A percentile compares a stretch with the other conserved stretches of the same genome.
These are phyloP conservation scores for Pseudogymnoascus sp. DNA, from an alignment of 2,329 filamentous ascomycete species.

Conservation along the genomic window DNA sequence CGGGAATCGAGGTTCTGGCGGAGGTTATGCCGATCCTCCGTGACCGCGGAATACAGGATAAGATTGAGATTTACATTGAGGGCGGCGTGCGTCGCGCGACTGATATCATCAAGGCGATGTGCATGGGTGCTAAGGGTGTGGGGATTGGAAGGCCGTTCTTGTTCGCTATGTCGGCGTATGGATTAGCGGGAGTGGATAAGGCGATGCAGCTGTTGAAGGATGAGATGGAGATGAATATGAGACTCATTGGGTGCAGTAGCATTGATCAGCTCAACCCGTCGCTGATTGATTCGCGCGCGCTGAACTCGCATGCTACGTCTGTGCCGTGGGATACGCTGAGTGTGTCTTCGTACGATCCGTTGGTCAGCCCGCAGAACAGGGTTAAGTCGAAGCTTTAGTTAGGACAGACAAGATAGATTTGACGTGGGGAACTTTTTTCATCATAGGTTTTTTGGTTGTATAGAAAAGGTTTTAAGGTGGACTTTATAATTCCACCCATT, in stretches of 20 bases:
- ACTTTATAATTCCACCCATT: background rate
- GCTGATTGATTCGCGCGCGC: constrained; percentile 69
- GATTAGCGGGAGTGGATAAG: constrained; percentile 75
- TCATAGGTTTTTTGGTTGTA: background rate
- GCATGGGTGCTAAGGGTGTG: constrained; percentile 83
- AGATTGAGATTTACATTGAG: constrained; percentile 84
- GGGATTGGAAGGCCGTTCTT: constrained; percentile 93
- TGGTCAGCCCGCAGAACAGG: constrained; percentile 41
- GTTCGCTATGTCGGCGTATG: constrained; percentile 93
- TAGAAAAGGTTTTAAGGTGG: background rate
- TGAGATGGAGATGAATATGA: constrained; percentile 99
- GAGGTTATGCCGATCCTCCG: constrained; percentile 88
- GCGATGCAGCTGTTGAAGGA: constrained; percentile 92
- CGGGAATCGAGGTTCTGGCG: constrained; percentile 81
- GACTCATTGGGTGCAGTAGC: constrained; percentile 72
- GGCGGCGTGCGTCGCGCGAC: constrained; percentile 85
- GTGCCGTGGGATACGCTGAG: constrained; percentile 56
- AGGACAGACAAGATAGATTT: background rate
- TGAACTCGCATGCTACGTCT: constrained; percentile 52
- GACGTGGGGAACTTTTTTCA: background rate
- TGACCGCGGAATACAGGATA: constrained; percentile 63
- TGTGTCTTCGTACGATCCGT: constrained; percentile 36
- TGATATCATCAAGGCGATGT: constrained; percentile 92
- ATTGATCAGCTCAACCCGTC: constrained; percentile 74
- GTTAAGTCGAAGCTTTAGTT: constrained; percentile 35